Evolutionary conservation across 2,329 filamentous ascomycete species (phyloP).

Genomic region (Diaporthe sp.): DNA sequence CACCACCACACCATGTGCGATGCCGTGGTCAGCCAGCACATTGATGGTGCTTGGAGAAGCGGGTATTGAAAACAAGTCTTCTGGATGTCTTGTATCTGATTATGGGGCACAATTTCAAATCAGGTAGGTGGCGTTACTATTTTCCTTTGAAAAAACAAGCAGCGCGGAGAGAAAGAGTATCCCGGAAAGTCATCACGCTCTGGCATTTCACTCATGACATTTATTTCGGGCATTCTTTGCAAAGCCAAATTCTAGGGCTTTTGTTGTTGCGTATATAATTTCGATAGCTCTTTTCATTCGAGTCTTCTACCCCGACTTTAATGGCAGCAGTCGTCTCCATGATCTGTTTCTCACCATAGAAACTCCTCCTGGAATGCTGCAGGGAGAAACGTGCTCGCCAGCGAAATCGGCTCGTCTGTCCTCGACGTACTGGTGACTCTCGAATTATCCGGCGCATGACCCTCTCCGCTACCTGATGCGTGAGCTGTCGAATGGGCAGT

Average conservation of each 20-base stretch:
- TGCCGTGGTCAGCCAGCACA: too few relatives aligned
- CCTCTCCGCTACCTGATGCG: not conserved
- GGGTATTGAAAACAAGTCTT: too few relatives aligned
- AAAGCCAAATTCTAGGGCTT: not conserved
- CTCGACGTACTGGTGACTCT: not conserved
- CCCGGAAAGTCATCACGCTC: not conserved
- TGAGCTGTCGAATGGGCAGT: not conserved
- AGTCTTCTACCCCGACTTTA: not conserved
- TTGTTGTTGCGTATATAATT: not conserved
- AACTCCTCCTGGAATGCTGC: not conserved
- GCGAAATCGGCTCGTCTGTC: not conserved
- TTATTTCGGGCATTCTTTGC: not conserved
- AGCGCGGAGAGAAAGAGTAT: too few relatives aligned
- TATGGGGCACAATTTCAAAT: not conserved
- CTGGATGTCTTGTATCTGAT: too few relatives aligned
- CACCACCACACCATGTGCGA: too few relatives aligned
- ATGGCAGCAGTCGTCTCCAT: not conserved
- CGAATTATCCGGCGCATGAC: not conserved
- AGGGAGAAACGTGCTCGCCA: not conserved
- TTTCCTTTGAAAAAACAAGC: too few relatives aligned
- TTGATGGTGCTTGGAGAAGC: too few relatives aligned
- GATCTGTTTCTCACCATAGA: not conserved
- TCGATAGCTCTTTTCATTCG: not conserved
- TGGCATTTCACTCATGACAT: not conserved
- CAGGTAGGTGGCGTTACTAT: not conserved